Percentiles rank a stretch among this genome's conserved stretches.
Conservation (phyloP, 345 rosid genomes). For the Rhodomyrtus tomentosa region DNA sequence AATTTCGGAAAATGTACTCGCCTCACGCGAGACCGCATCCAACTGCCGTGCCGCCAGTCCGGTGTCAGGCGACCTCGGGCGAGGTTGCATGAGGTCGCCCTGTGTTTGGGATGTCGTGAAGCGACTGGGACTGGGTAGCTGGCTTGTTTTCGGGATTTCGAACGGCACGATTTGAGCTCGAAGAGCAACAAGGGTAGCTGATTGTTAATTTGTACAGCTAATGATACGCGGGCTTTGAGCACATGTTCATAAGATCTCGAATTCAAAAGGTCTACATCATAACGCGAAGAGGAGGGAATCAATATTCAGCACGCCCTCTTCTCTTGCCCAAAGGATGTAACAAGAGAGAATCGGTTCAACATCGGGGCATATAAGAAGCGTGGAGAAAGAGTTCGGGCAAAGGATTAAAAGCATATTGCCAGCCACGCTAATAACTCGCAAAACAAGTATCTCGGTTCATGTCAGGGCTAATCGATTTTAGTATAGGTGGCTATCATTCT, state of each 20-base stretch:
- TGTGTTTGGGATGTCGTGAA: background rate
- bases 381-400: rapidly evolving
- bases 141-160: background rate
- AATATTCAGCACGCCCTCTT: rapidly evolving
- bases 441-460: too few relatives aligned
- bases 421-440: rapidly evolving
- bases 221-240: background rate
- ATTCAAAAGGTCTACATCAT: background rate
- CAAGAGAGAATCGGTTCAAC: background rate
- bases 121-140: background rate
- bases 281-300: rapidly evolving
- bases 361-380: rapidly evolving
- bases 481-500: too few relatives aligned
- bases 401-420: background rate
- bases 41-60: too few relatives aligned
- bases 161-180: background rate
- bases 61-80: too few relatives aligned
- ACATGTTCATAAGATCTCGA: background rate
- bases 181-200: background rate
- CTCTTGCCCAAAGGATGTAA: background rate
- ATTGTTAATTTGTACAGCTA: background rate
- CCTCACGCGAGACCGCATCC: too few relatives aligned
- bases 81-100: too few relatives aligned
- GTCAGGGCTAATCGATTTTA: too few relatives aligned
- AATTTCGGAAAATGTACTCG: too few relatives aligned